Evolutionary conservation across 768 basidiomycete genomes (phyloP).

Genomic region (Boletus edulis): DNA sequence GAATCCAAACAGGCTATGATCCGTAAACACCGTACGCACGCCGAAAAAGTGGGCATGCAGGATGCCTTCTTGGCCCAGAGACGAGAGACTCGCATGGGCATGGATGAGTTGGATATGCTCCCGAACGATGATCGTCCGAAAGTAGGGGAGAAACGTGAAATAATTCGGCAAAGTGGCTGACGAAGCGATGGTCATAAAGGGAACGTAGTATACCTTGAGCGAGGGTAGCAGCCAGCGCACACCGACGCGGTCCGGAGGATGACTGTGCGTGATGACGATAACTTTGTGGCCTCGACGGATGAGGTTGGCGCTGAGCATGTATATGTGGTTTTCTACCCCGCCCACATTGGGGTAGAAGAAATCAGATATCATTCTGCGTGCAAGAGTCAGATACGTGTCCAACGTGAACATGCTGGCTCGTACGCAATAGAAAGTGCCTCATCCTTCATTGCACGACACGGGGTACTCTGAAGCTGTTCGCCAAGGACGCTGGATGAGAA

Average conservation of each 20-base stretch:
- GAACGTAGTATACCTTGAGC: conserved; percentile 94
- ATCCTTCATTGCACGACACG: conserved; percentile 22
- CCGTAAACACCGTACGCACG: conserved; percentile 91
- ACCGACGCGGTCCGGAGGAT: conserved; percentile 81
- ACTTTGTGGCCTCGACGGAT: conserved; percentile 87
- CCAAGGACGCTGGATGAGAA: neutral
- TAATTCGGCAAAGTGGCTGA: conserved; percentile 95
- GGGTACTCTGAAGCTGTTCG: neutral
- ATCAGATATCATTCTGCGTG: conserved; percentile 85
- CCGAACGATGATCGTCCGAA: conserved; percentile 82
- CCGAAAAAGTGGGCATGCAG: conserved; percentile 86
- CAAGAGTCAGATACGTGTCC: neutral
- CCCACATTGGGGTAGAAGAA: conserved; percentile 95
- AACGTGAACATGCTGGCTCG: neutral
- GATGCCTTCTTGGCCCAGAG: conserved; percentile 90
- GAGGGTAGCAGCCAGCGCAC: conserved; percentile 85
- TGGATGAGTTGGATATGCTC: conserved; percentile 89
- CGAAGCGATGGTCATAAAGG: conserved; percentile 83
- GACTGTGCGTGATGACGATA: conserved; percentile 91
- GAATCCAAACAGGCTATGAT: conserved; percentile 95
- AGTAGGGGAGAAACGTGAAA: conserved; percentile 87
- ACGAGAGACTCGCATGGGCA: conserved; percentile 87
- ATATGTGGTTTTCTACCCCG: conserved; percentile 96
- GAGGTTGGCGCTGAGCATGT: conserved; percentile 84
- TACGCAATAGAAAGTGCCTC: conserved; percentile 31